Percentiles rank a stretch among this genome's conserved stretches.
phyloP scores from a whole-genome alignment of 176 grass and related monocot genomes.

The maize (Zea mays) region DNA sequence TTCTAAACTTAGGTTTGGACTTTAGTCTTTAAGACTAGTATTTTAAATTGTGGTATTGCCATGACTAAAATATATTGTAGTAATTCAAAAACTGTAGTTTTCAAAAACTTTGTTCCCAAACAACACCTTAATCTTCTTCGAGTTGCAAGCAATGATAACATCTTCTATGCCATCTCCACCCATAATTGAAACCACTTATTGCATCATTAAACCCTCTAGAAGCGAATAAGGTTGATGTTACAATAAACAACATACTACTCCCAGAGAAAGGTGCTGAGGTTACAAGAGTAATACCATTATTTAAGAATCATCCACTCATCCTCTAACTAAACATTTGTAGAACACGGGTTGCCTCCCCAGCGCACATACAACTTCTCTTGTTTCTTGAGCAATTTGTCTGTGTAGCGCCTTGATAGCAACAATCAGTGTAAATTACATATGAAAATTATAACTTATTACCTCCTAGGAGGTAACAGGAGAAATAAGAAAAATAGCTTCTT shows the following conservation, averaged over 20 bases:
- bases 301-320: conserved; percentile 65
- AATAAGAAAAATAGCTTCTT: neutral
- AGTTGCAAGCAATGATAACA: conserved; percentile 76
- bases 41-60: too few species aligned
- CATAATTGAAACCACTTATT: conserved; percentile 90
- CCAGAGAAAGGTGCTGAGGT: neutral
- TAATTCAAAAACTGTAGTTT: too few species aligned
- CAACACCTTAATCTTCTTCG: conserved; percentile 74
- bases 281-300: conserved; percentile 21
- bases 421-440: conserved; percentile 16
- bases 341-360: conserved; percentile 85
- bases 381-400: conserved; percentile 98
- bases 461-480: neutral
- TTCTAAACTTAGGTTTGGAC: too few species aligned
- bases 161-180: conserved; percentile 84
- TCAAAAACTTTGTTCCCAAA: too few species aligned
- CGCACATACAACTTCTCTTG: conserved; percentile 73
- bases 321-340: conserved; percentile 87
- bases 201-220: conserved; percentile 96
- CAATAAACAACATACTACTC: neutral
- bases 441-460: neutral
- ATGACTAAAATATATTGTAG: too few species aligned
- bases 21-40: too few species aligned
- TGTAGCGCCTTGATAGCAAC: conserved; percentile 75
- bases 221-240: conserved; percentile 24